Percentiles rank a stretch among this genome's conserved stretches.
These are phyloP conservation scores for Metschnikowia lochheadii DNA, from an alignment of 805 yeast genomes.

Conservation along the genomic window DNA sequence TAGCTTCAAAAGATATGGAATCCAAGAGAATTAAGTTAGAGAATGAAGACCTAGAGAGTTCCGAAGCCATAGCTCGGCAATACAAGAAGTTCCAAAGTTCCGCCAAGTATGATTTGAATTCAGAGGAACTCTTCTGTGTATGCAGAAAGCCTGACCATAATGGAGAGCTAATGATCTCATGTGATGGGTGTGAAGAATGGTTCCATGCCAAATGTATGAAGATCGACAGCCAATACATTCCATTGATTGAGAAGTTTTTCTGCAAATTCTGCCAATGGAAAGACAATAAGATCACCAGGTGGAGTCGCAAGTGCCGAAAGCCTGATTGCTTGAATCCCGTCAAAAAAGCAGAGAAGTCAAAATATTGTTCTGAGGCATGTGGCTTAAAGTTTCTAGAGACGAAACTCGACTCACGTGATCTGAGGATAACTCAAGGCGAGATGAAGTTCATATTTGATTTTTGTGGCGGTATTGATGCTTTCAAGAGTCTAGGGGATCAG, in stretches of 20 bases:
- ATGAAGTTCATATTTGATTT: conserved; percentile 25
- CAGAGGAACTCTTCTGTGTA: conserved; percentile 69
- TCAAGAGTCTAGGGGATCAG: conserved; percentile 25
- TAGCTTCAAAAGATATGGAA: conserved; percentile 7
- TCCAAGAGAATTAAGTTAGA: conserved; percentile 10
- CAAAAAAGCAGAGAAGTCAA: conserved; percentile 41
- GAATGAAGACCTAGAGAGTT: conserved; percentile 20
- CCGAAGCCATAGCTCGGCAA: conserved; percentile 34
- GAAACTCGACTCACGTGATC: conserved; percentile 20
- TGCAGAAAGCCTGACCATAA: conserved; percentile 79
- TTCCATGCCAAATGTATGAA: conserved; percentile 79
- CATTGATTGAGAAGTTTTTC: conserved; percentile 58
- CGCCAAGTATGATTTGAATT: conserved; percentile 42
- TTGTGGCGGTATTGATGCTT: conserved; percentile 20
- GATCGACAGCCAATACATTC: conserved; percentile 46
- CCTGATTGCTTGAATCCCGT: conserved; percentile 55
- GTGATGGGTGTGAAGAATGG: conserved; percentile 96
- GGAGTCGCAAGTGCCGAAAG: conserved; percentile 76
- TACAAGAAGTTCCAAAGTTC: conserved; percentile 33
- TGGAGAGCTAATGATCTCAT: conserved; percentile 79
- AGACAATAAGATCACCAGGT: conserved; percentile 50
- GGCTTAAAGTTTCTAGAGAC: conserved; percentile 46
- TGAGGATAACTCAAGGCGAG: conserved; percentile 13
- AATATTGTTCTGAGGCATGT: conserved; percentile 74
- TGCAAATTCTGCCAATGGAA: conserved; percentile 70